These are phyloP conservation scores for Leucoagaricus sp. DNA, from an alignment of 1,284 basidiomycete genomes.

Conservation along the genomic window DNA sequence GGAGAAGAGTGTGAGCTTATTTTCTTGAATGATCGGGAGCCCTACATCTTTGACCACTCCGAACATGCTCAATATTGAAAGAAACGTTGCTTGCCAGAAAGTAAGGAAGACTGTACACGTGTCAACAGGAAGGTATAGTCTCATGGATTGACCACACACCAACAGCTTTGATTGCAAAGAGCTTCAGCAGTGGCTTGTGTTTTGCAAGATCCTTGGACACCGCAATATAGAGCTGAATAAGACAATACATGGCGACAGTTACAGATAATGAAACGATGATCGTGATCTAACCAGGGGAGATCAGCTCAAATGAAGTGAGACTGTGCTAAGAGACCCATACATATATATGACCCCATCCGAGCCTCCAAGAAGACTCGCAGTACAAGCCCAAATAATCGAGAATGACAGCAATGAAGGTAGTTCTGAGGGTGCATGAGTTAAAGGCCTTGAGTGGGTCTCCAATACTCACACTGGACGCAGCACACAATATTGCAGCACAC, in stretches of 20 bases:
- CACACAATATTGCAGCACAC: constrained; percentile 80
- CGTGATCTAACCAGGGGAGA: constrained; percentile 45
- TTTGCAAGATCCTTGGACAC: constrained; percentile 58
- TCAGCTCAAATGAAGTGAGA: constrained; percentile 7
- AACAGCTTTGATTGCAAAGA: constrained; percentile 75
- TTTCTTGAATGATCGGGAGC: background rate
- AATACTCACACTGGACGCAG: constrained; percentile 57
- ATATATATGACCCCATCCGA: constrained; percentile 71
- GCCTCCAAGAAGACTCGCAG: constrained; percentile 72
- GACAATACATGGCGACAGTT: constrained; percentile 79
- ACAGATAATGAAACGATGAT: constrained; percentile 72
- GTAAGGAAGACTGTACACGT: constrained; percentile 64
- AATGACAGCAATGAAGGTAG: constrained; percentile 65
- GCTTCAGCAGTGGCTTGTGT: constrained; percentile 67
- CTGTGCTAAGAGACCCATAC: constrained; percentile 35
- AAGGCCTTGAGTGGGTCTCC: background rate
- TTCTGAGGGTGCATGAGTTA: constrained; percentile 35
- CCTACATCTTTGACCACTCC: constrained; percentile 66
- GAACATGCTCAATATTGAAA: constrained; percentile 62
- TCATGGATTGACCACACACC: constrained; percentile 41
- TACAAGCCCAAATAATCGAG: constrained; percentile 69
- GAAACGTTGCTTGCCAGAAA: constrained; percentile 75
- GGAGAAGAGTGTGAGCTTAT: constrained; percentile 6
- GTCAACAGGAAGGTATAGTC: background rate
- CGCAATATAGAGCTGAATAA: constrained; percentile 74